These are phyloP conservation scores for Castanospermum australe DNA, from an alignment of 306 rosid species.

Conservation along the genomic window DNA sequence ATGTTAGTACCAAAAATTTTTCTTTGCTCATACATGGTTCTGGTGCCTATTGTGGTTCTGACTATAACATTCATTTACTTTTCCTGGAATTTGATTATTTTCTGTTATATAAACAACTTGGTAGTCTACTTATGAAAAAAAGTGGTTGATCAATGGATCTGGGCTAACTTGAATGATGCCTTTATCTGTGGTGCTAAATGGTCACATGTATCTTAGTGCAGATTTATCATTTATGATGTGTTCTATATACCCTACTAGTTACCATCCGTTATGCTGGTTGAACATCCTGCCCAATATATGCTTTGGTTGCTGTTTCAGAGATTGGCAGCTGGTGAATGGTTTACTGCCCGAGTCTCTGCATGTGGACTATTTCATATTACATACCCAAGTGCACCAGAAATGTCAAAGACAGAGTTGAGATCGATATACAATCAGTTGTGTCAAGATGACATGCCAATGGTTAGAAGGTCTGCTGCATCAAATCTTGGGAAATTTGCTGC, in stretches of 20 bases:
- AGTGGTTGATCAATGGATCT: neutral
- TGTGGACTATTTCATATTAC: conserved; percentile 86
- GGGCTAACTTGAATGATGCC: neutral
- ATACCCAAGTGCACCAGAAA: conserved; percentile 68
- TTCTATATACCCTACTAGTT: conserved; percentile 1
- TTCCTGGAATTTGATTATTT: neutral
- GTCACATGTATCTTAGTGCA: neutral
- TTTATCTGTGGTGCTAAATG: neutral
- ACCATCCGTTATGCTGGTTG: neutral
- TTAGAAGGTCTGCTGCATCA: conserved; percentile 90
- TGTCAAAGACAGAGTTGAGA: conserved; percentile 64
- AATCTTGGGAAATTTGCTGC: conserved; percentile 81
- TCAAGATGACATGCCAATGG: conserved; percentile 96
- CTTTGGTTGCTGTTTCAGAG: conserved; percentile 45
- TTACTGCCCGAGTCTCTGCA: conserved; percentile 81
- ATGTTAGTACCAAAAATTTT: neutral
- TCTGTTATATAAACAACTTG: neutral
- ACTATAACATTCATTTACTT: neutral
- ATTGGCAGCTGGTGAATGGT: conserved; percentile 89
- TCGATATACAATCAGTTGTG: conserved; percentile 71
- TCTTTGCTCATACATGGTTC: neutral
- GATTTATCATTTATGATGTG: neutral
- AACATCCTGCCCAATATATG: neutral
- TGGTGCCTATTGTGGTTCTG: neutral
- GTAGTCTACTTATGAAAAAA: neutral